Evolutionary conservation across 139 green algal species (phyloP).

Genomic region (Haematococcus lacustris): DNA sequence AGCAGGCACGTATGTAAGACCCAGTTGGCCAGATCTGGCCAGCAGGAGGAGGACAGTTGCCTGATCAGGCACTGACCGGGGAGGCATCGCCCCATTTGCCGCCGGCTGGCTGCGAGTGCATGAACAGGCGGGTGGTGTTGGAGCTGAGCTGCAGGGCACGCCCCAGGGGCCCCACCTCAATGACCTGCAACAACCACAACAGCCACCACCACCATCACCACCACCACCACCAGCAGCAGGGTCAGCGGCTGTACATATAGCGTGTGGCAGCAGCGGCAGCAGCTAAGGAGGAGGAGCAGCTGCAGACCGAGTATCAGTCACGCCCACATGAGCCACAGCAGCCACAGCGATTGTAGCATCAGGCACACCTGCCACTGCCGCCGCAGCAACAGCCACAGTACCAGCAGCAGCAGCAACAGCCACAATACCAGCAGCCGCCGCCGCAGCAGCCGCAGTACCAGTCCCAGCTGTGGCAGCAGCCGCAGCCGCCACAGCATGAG

Average conservation of each 20-base stretch:
- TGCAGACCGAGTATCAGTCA: neutral
- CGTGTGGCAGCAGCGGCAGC: neutral
- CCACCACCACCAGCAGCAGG: too few relatives aligned
- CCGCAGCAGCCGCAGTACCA: too few relatives aligned
- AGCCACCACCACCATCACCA: neutral
- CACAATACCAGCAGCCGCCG: too few relatives aligned
- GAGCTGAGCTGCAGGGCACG: conserved; percentile 1
- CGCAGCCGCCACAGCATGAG: neutral
- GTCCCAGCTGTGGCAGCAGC: too few relatives aligned
- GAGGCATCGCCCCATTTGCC: conserved; percentile 26
- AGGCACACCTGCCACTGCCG: neutral
- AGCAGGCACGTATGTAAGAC: too few relatives aligned
- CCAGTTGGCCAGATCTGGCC: too few relatives aligned
- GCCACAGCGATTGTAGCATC: neutral
- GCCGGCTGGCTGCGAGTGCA: conserved; percentile 33
- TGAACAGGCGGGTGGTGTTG: conserved; percentile 28
- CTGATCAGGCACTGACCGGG: conserved; percentile 7
- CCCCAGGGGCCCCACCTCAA: conserved; percentile 59
- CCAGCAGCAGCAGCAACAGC: too few relatives aligned
- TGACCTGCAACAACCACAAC: conserved; percentile 23
- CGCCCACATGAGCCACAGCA: neutral
- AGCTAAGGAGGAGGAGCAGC: neutral
- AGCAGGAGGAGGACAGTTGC: too few relatives aligned
- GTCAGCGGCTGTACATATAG: neutral
- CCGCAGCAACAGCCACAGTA: too few relatives aligned